Percentiles rank a stretch among this genome's conserved stretches.
Evolutionary conservation across 768 basidiomycete species (phyloP).

Genomic region (Boletellus emodensis): DNA sequence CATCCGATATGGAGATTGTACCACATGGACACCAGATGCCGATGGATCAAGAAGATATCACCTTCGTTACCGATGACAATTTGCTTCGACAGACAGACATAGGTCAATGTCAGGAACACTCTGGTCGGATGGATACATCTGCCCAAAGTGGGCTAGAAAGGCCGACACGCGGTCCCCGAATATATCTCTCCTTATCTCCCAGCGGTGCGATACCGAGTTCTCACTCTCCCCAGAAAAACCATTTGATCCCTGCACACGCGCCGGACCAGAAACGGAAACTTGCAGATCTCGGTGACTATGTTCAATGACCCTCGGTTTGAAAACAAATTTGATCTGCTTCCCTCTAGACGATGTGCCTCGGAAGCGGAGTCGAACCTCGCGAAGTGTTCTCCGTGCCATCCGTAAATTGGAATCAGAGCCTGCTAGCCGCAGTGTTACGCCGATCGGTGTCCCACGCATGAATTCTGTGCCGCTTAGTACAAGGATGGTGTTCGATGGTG

Average conservation of each 20-base stretch:
- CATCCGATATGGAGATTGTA: not conserved
- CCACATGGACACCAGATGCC: not conserved
- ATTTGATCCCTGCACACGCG: not conserved
- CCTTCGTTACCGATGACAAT: slow-evolving; percentile 6
- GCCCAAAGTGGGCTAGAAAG: not conserved
- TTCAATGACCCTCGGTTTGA: not conserved
- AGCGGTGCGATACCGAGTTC: not conserved
- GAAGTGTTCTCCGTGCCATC: slow-evolving; percentile 7
- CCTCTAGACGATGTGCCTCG: slow-evolving; percentile 14
- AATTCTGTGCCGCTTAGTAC: slow-evolving; percentile 24
- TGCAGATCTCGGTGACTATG: slow-evolving; percentile 3
- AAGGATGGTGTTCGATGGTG: slow-evolving; percentile 27
- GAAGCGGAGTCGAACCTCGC: slow-evolving; percentile 22
- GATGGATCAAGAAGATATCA: slow-evolving; percentile 7
- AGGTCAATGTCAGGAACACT: slow-evolving; percentile 17
- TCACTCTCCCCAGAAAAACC: not conserved
- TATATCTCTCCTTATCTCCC: not conserved
- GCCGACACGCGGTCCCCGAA: not conserved
- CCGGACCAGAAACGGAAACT: slow-evolving; percentile 11
- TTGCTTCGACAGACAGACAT: slow-evolving; percentile 5
- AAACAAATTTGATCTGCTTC: slow-evolving; percentile 5
- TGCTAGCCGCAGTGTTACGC: slow-evolving; percentile 20
- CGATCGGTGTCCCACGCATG: slow-evolving; percentile 13
- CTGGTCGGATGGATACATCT: slow-evolving; percentile 2
- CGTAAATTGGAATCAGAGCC: slow-evolving; percentile 30